Evolutionary conservation across 108 stramenopile genomes (phyloP), one percentile per base, ranked within the genome.

Genomic region (Skeletonema grethae): DNA sequence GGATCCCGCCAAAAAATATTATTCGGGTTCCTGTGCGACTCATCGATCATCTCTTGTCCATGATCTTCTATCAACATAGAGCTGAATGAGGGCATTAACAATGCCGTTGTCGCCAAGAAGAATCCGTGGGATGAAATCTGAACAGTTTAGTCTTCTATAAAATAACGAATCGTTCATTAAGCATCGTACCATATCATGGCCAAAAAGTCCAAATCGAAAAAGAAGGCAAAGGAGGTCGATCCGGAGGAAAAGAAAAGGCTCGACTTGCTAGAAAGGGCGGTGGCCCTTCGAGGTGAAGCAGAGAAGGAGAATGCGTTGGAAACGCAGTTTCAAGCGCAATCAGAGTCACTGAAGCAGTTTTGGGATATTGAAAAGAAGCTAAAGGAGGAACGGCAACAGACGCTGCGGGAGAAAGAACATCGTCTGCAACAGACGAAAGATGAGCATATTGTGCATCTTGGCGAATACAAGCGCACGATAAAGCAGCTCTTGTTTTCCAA

Each of bases 361-460:
- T 79, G 78, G 75, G 80, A 76, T 25, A 58, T 80, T 30, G 69
- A 76, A 39, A 80, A 80, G 75, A 80, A 76, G 34, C 35, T 39
- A 10, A 59, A 58, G 67, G 61, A 70, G 61, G 53, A 72, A 24
- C 69, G 65, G 65, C 67, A 48, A 48, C 78, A 35, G 11, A 5
- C 9, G n/a, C 61, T 79, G 8, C 66, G 67, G 9, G 70, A 72
- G 58, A 79, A 79, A 29, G 71, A 79, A 46, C 71, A 79, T 43
- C 78, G 71, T 8, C 39, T 79, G 34, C 34, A 69, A 67, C 59
- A 62, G 32, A 68, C 68, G 22, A 72, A 67, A 45, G 78, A 79
- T 56, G 57, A 61, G 24, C 78, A 79, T 48, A 43, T 24, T 34
- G 58, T 67, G 4, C 38, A 72, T 28, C 78, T 79, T 46, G 53